These are phyloP conservation scores for Colletotrichum neosansevieriae DNA, from an alignment of 2,329 filamentous ascomycete species.

Conservation along the genomic window DNA sequence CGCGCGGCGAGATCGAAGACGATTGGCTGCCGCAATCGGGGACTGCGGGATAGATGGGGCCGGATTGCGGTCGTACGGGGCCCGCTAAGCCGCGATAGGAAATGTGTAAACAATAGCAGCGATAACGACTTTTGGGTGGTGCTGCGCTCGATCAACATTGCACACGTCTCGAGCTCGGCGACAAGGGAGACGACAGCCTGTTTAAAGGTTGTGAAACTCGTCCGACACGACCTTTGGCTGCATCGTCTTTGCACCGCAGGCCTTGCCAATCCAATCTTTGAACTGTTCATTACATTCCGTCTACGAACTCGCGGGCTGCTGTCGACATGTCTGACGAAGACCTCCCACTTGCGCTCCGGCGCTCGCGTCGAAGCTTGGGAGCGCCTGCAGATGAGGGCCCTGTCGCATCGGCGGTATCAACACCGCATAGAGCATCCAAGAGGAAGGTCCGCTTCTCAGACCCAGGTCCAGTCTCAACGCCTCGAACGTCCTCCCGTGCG, in stretches of 20 bases:
- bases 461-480: conserved; percentile 55
- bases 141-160: conserved; percentile 3
- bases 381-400: neutral
- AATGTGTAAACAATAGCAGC: conserved; percentile 59
- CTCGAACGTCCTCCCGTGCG: conserved; percentile 39
- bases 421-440: conserved; percentile 45
- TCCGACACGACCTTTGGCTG: neutral
- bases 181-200: conserved; percentile 11
- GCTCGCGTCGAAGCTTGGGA: conserved; percentile 59
- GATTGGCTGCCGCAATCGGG: conserved; percentile 29
- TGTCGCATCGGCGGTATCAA: conserved; percentile 39
- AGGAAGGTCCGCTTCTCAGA: conserved; percentile 72
- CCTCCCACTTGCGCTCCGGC: conserved; percentile 67
- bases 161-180: neutral
- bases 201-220: conserved; percentile 8
- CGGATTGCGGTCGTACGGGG: neutral
- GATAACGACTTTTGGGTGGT: conserved; percentile 36
- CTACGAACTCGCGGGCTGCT: neutral
- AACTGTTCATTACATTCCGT: neutral
- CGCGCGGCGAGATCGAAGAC: conserved; percentile 17
- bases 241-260: neutral
- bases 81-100: conserved; percentile 54
- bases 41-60: conserved; percentile 27
- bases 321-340: conserved; percentile 55
- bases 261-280: neutral